Base-by-base conservation (phyloP, 164 flowering plant species). In the Santalum album region DNA sequence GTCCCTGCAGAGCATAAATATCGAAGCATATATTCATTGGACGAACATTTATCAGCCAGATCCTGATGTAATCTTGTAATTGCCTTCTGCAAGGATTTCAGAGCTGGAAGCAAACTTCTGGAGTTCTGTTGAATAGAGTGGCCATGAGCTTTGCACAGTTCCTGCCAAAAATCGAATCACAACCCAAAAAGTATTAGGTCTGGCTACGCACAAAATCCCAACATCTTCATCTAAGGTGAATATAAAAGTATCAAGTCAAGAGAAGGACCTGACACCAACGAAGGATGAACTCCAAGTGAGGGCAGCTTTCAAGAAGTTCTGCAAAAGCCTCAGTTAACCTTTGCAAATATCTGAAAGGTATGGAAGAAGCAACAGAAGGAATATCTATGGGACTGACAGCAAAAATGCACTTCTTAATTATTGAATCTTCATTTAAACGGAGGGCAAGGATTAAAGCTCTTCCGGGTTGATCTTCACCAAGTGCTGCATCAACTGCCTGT, bases 401-500 rank as follows among this genome's bases (percentile, higher is more conserved):
- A 58, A 85, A 57, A 51, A 87, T 78, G 62, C 92, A 85, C 57
- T 75, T 85, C 60, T 90, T 87, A 17, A 94, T 86, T 25, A 87
- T 59, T 47, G 63, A 9, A 60, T 89, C 97, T 71, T 94, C 97
- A 56, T 94, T 94, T 46, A 94, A 66, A 17, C 99, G 82, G 29
- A 94, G 83, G 47, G 96, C 86, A 45, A 94, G 80, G 27, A 89
- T 68, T 52, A 94, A 58, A 34, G 96, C 97, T 64, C 78, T 79
- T 58, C 60, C 72, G 26, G 72, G 69, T 55, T 82, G 84, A 63
- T 70, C 78, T 49, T 82, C 86, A 39, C 47, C 59, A 2, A 94
- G 78, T 46, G 99, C 99, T 24, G 63, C 72, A 42, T 85, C 88
- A 54, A 89, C 84, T 26, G 95, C 92, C 99, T 94, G 82, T 7